Percentiles rank a stretch among this genome's conserved stretches.
phyloP scores from a whole-genome alignment of 2,329 filamentous ascomycete species.

The Plectosphaerella plurivora region DNA sequence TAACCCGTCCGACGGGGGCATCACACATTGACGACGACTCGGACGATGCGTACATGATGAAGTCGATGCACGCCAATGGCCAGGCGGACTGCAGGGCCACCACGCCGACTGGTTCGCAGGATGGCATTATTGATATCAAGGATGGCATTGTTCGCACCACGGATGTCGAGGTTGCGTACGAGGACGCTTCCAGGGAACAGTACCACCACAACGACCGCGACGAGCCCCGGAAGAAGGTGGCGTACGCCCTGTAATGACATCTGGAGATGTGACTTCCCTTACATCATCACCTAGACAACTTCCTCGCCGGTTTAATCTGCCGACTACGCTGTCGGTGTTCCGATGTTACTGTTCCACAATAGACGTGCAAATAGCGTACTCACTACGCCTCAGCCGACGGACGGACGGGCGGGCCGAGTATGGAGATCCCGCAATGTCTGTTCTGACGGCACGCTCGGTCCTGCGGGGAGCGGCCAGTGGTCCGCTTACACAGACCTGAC shows the following conservation, averaged over 20 bases:
- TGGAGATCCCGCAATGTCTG: not conserved
- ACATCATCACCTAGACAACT: too few relatives aligned
- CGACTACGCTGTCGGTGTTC: too few relatives aligned
- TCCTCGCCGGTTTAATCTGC: too few relatives aligned
- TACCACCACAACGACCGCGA: constrained; percentile 1
- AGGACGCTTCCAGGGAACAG: constrained; percentile 6
- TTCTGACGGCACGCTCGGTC: not conserved
- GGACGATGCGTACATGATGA: constrained; percentile 11
- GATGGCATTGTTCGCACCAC: constrained; percentile 12
- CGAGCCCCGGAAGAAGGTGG: constrained; percentile 5
- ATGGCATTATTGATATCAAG: constrained; percentile 9
- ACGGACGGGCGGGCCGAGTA: not conserved
- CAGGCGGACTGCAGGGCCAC: constrained; percentile 7
- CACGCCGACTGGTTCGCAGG: constrained; percentile 12
- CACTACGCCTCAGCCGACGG: too few relatives aligned
- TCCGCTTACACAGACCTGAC: too few relatives aligned
- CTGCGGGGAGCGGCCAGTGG: too few relatives aligned
- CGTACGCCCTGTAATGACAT: constrained; percentile 6
- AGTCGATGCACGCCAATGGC: constrained; percentile 10
- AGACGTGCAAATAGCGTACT: too few relatives aligned
- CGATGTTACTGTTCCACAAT: too few relatives aligned
- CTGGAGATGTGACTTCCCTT: not conserved
- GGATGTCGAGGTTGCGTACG: constrained; percentile 10
- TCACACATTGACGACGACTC: constrained; percentile 9
- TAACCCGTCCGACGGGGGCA: constrained; percentile 3